These are phyloP conservation scores for Kwoniella europaea DNA, from an alignment of 768 basidiomycete species.

Conservation along the genomic window DNA sequence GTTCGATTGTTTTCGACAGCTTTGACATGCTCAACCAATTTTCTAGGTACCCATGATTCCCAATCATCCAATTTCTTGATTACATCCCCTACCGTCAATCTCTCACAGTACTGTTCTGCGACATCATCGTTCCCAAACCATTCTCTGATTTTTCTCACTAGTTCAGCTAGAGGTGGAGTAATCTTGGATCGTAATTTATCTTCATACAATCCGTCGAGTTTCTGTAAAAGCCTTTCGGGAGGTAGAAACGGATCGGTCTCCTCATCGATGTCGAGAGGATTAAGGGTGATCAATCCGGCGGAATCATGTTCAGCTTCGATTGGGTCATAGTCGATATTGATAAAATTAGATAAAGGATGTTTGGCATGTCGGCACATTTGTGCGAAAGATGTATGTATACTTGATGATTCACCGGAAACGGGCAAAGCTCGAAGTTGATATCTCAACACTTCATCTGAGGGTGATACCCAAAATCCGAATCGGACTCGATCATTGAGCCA, in stretches of 20 bases:
- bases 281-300: not conserved
- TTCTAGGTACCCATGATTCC: conserved; percentile 7
- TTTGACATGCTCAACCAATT: conserved; percentile 4
- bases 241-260: conserved; percentile 16
- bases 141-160: conserved; percentile 1
- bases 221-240: conserved; percentile 1
- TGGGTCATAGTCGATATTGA: not conserved
- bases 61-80: conserved; percentile 9
- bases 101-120: conserved; percentile 13
- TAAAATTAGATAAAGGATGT: conserved; percentile 5
- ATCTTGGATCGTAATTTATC: not conserved
- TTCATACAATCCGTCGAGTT: conserved; percentile 14
- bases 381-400: not conserved
- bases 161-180: not conserved
- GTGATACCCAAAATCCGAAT: conserved; percentile 34
- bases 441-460: conserved; percentile 27
- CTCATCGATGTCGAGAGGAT: not conserved
- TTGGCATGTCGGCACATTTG: not conserved
- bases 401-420: not conserved
- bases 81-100: conserved; percentile 3
- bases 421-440: not conserved
- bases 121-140: conserved; percentile 11
- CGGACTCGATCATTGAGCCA: conserved; percentile 30
- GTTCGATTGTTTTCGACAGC: not conserved
- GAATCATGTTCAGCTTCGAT: not conserved